phyloP scores from a whole-genome alignment of 106 monocot species.

The Iris macrosiphon region DNA sequence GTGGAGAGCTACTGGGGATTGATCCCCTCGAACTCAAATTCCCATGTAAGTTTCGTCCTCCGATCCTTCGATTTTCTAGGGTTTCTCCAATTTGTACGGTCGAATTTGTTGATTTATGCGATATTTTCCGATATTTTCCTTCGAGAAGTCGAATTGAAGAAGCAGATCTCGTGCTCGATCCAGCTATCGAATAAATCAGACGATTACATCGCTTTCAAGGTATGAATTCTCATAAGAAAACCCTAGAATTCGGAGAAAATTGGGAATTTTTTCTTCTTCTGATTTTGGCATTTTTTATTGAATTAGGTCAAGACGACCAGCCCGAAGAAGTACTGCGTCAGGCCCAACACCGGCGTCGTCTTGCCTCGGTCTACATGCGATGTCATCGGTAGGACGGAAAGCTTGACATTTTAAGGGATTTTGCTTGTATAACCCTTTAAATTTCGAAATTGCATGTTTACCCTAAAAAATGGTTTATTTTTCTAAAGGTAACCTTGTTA shows the following conservation, averaged over 20 bases:
- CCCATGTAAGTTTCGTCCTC: slow-evolving; percentile 12
- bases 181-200: slow-evolving; percentile 64
- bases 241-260: not conserved
- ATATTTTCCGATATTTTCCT: slow-evolving; percentile 8
- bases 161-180: slow-evolving; percentile 70
- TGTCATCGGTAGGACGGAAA: slow-evolving; percentile 52
- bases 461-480: too few species aligned
- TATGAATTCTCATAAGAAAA: not conserved
- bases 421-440: too few species aligned
- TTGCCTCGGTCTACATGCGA: slow-evolving; percentile 53
- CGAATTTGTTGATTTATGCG: slow-evolving; percentile 6
- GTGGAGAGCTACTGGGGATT: slow-evolving; percentile 28
- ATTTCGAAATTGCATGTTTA: too few species aligned
- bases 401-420: not conserved
- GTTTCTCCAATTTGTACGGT: too few species aligned
- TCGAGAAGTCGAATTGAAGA: slow-evolving; percentile 58
- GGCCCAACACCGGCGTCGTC: slow-evolving; percentile 66
- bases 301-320: slow-evolving; percentile 77
- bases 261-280: not conserved
- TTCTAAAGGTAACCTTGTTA: too few species aligned
- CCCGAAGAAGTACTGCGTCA: slow-evolving; percentile 79
- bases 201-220: slow-evolving; percentile 65
- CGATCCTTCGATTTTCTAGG: not conserved
- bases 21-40: too few species aligned
- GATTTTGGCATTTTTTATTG: not conserved